A percentile compares a stretch with the other conserved stretches of the same genome.
These are phyloP conservation scores for Gyromitra esculenta DNA, from an alignment of 2,329 filamentous ascomycete genomes.

Conservation along the genomic window DNA sequence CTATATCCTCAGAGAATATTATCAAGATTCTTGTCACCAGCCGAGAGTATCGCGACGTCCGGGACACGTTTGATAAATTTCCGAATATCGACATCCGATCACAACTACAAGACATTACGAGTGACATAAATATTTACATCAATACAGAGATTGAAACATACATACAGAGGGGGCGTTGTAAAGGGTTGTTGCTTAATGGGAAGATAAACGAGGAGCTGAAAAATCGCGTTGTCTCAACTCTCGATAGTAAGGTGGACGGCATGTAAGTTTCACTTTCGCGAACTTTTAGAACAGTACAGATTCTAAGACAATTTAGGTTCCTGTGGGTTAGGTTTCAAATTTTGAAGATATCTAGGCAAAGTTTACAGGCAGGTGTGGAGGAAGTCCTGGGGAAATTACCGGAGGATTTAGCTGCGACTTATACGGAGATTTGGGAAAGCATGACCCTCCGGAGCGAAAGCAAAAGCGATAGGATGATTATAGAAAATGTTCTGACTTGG, in stretches of 20 bases:
- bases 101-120: constrained; percentile 8
- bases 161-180: background rate
- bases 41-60: constrained; percentile 35
- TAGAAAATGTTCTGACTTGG: constrained; percentile 44
- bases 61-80: background rate
- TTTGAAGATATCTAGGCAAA: constrained; percentile 34
- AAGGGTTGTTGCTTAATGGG: background rate
- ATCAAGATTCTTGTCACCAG: constrained; percentile 45
- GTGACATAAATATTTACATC: constrained; percentile 40
- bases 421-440: constrained; percentile 36
- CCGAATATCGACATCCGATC: constrained; percentile 15
- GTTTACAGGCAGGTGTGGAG: constrained; percentile 22
- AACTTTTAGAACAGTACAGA: background rate
- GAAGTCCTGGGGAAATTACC: constrained; percentile 33
- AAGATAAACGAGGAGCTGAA: background rate
- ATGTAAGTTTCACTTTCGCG: background rate
- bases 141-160: background rate
- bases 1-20: background rate
- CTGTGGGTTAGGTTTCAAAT: constrained; percentile 52
- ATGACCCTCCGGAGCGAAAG: constrained; percentile 6
- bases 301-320: constrained; percentile 44
- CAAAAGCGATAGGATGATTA: background rate
- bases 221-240: background rate
- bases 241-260: background rate
- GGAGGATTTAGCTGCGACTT: constrained; percentile 24